These are phyloP conservation scores for Microstegium vimineum DNA, from an alignment of 176 grass and related monocot genomes.

Conservation along the genomic window DNA sequence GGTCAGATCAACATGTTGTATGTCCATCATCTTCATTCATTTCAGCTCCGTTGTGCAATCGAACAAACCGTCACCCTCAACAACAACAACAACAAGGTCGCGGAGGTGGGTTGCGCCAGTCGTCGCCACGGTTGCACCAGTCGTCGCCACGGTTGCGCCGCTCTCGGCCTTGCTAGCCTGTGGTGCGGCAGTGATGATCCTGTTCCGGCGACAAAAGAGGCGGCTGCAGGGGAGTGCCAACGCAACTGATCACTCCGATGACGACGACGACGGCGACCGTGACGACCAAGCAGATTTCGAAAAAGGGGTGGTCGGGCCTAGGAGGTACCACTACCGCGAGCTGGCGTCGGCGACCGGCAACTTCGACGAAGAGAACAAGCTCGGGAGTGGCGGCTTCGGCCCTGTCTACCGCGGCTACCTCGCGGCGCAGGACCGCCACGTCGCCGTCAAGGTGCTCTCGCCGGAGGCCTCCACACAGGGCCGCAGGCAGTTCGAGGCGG, in stretches of 20 bases:
- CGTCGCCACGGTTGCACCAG: background rate
- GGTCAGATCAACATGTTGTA: background rate
- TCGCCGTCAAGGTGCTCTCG: background rate
- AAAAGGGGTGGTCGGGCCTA: background rate
- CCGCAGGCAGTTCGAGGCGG: background rate
- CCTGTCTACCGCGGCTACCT: background rate
- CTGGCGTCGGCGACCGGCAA: background rate
- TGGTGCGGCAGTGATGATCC: background rate
- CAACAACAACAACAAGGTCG: background rate
- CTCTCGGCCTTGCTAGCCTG: background rate
- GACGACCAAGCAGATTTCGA: background rate
- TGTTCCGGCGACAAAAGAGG: background rate
- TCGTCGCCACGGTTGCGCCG: background rate
- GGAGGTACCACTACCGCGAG: background rate
- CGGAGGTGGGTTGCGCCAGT: background rate
- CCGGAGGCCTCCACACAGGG: background rate
- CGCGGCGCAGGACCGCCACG: background rate
- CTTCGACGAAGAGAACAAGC: background rate
- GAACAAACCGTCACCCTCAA: background rate
- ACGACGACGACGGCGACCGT: background rate
- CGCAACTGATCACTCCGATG: background rate
- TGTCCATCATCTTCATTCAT: background rate
- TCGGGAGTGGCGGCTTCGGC: background rate
- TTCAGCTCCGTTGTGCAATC: background rate
- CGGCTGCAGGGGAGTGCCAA: background rate